phyloP scores from a whole-genome alignment of 2,329 filamentous ascomycete genomes.

The Rhynchosporium secalis region DNA sequence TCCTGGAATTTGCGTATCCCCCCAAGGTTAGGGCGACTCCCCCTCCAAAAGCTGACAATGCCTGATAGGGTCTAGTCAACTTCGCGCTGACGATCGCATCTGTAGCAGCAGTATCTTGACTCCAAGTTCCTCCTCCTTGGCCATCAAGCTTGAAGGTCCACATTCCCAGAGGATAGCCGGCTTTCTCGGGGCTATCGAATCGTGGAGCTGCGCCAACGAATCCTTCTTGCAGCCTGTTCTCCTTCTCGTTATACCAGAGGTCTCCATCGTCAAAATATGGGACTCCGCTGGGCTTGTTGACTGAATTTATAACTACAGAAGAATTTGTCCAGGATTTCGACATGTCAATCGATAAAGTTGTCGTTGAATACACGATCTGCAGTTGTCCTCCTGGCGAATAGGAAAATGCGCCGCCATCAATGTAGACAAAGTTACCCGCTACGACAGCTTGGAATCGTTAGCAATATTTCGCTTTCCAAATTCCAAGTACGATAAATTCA shows the following conservation, averaged over 20 bases:
- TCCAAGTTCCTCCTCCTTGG: conserved; percentile 20
- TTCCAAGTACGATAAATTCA: neutral
- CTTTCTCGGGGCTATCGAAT: conserved; percentile 16
- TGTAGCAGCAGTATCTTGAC: neutral
- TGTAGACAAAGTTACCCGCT: conserved; percentile 25
- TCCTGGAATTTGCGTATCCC: conserved; percentile 14
- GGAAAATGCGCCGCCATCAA: conserved; percentile 26
- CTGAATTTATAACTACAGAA: conserved; percentile 20
- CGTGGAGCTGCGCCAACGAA: conserved; percentile 16
- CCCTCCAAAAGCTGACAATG: conserved; percentile 16
- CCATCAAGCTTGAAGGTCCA: conserved; percentile 18
- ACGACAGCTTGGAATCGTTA: conserved; percentile 21
- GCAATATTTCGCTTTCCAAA: neutral
- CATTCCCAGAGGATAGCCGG: conserved; percentile 13
- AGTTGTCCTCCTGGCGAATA: conserved; percentile 8
- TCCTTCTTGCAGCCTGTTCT: conserved; percentile 8
- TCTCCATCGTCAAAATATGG: conserved; percentile 15
- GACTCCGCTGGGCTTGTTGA: conserved; percentile 14
- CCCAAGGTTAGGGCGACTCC: conserved; percentile 14
- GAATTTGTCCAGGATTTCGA: conserved; percentile 25
- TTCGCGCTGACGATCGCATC: conserved; percentile 6
- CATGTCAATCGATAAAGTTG: conserved; percentile 25
- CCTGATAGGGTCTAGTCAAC: conserved; percentile 17
- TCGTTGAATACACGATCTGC: conserved; percentile 13
- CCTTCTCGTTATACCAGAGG: conserved; percentile 16